Conservation (phyloP, 2,329 filamentous ascomycete species). For the Neonectria ditissima region DNA sequence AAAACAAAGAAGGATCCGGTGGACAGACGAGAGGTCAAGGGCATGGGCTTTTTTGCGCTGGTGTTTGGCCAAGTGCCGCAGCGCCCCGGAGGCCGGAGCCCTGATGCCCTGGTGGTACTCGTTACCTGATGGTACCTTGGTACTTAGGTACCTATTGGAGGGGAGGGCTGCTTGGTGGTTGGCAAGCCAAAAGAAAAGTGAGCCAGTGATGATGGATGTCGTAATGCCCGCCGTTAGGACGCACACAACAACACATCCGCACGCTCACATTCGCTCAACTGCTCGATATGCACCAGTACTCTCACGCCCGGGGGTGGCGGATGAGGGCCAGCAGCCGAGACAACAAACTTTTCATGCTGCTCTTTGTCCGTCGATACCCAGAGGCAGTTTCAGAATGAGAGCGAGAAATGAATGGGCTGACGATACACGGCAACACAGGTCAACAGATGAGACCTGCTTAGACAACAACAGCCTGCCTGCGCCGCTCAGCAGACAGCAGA, state of each 20-base stretch:
- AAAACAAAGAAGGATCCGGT: neutral
- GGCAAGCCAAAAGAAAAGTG: constrained; percentile 3
- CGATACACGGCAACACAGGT: constrained; percentile 1
- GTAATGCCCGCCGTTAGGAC: constrained; percentile 3
- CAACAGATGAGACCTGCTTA: constrained; percentile 6
- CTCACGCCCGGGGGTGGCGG: constrained; percentile 3
- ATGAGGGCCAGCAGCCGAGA: neutral
- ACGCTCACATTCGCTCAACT: constrained; percentile 1
- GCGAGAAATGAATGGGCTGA: constrained; percentile 20
- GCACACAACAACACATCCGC: constrained; percentile 1
- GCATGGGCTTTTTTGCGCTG: neutral
- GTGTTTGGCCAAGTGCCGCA: neutral
- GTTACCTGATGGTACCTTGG: too few species aligned
- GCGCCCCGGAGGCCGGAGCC: neutral
- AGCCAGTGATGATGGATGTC: constrained; percentile 5
- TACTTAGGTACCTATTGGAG: neutral
- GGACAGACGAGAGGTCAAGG: neutral
- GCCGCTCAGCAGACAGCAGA: too few species aligned
- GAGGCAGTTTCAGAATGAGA: neutral
- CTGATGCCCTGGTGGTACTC: neutral
- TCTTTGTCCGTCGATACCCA: neutral
- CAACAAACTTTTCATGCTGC: constrained; percentile 11
- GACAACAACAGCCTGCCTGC: neutral
- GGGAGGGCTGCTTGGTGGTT: neutral
- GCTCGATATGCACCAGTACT: neutral